Percentiles rank a stretch among this genome's conserved stretches.
These are phyloP conservation scores for Cytauxzoon felis DNA, from an alignment of 169 alveolate species.

Conservation along the genomic window DNA sequence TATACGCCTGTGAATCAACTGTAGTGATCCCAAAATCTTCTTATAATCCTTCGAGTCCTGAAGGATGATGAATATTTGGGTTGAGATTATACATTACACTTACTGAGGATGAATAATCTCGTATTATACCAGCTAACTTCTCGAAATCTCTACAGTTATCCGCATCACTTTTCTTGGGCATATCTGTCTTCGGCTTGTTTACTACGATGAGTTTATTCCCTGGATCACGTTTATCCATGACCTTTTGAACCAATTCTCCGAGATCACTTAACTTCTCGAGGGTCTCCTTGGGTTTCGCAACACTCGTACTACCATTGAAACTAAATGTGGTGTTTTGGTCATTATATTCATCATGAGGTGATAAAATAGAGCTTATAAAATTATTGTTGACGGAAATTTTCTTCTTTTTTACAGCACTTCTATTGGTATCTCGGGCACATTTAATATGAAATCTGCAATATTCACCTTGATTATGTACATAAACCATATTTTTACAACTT, in stretches of 20 bases:
- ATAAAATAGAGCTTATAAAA: no score
- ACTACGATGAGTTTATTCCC: not conserved
- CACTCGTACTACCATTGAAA: not conserved
- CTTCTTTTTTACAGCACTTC: not conserved
- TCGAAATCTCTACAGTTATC: conserved; percentile 6
- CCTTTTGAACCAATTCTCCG: conserved; percentile 5
- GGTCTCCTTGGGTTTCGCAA: conserved; percentile 6
- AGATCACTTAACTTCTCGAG: conserved; percentile 3
- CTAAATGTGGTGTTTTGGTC: conserved; percentile 2
- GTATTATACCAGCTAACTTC: not conserved
- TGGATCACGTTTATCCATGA: not conserved
- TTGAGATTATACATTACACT: not conserved
- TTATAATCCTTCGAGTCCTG: conserved; percentile 36
- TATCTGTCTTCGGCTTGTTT: not conserved
- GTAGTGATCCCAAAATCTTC: conserved; percentile 32
- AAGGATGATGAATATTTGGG: not conserved
- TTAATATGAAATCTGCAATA: conserved; percentile 57
- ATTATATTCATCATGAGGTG: no score
- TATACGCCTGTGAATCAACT: conserved; percentile 21
- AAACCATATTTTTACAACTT: conserved; percentile 46
- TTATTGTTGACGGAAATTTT: not conserved
- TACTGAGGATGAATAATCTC: not conserved
- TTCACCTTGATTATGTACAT: conserved; percentile 56
- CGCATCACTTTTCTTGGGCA: not conserved
- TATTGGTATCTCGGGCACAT: no score